phyloP scores from a whole-genome alignment of 2,329 filamentous ascomycete genomes.

The Huntiella decipiens region DNA sequence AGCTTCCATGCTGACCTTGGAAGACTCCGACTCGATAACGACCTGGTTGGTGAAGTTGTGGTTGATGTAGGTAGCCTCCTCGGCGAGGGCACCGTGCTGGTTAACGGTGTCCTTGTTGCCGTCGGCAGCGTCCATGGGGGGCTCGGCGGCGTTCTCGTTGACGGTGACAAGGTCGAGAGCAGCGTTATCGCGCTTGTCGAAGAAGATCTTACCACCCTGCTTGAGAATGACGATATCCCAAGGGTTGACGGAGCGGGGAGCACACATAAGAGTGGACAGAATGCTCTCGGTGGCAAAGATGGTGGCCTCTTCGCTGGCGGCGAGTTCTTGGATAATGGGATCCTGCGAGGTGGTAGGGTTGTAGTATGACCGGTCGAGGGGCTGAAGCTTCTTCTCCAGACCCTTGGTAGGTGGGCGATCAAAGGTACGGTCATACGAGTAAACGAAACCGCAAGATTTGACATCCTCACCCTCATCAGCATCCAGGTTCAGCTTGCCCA shows the following conservation, averaged over 20 bases:
- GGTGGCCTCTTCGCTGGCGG: constrained; percentile 86
- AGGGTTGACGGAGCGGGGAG: constrained; percentile 87
- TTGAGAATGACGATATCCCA: constrained; percentile 94
- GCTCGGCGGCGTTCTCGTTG: constrained; percentile 95
- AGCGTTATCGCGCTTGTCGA: constrained; percentile 94
- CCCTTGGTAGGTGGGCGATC: constrained; percentile 87
- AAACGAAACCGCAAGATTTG: constrained; percentile 88
- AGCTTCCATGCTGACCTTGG: constrained; percentile 68
- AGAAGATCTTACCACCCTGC: constrained; percentile 91
- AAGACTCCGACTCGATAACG: constrained; percentile 58
- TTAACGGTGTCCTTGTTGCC: constrained; percentile 90
- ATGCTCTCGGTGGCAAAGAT: constrained; percentile 96
- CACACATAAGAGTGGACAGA: constrained; percentile 98
- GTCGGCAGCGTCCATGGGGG: constrained; percentile 77
- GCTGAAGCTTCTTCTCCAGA: constrained; percentile 67
- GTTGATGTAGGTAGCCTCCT: constrained; percentile 99
- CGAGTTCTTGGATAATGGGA: constrained; percentile 88
- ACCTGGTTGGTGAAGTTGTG: constrained; percentile 98
- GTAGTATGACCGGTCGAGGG: constrained; percentile 87
- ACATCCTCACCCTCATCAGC: constrained; percentile 88
- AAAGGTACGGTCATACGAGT: constrained; percentile 92
- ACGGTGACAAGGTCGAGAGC: constrained; percentile 94
- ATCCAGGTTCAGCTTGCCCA: constrained; percentile 89
- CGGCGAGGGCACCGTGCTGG: constrained; percentile 76
- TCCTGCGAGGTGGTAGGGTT: constrained; percentile 95